Conservation (phyloP, 75 land plant genomes). For the Chamaecyparis obtusa region DNA sequence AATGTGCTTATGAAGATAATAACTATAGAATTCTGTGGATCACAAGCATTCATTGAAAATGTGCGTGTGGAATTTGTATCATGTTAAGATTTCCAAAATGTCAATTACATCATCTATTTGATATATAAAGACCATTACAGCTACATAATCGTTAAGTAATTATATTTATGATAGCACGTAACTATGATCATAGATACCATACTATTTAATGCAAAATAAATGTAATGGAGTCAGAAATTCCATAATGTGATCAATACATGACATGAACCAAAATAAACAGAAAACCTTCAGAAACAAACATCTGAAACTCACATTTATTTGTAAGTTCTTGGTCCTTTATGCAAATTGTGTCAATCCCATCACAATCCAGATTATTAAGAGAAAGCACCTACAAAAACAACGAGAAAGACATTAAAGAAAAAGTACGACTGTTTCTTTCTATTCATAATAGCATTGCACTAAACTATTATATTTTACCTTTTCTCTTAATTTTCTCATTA, state of each 20-base stretch:
- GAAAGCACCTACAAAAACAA: slow-evolving; percentile 44
- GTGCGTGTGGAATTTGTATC: too few species aligned
- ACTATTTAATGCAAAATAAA: neutral
- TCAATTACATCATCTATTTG: too few species aligned
- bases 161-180: neutral
- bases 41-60: neutral
- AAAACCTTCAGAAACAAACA: neutral
- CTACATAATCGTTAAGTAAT: neutral
- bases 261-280: neutral
- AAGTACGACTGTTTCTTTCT: neutral
- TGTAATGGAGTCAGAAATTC: neutral
- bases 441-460: neutral
- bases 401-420: neutral
- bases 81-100: too few species aligned
- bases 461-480: too few species aligned
- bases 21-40: neutral
- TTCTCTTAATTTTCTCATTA: too few species aligned
- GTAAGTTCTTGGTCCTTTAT: slow-evolving; percentile 72
- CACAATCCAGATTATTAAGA: slow-evolving; percentile 56
- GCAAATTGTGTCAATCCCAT: slow-evolving; percentile 50
- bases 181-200: neutral
- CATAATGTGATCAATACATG: neutral
- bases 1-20: too few species aligned
- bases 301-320: slow-evolving; percentile 45
- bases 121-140: neutral